Conservation (phyloP, 2,329 filamentous ascomycete genomes). For the Colletotrichum eleusines region DNA sequence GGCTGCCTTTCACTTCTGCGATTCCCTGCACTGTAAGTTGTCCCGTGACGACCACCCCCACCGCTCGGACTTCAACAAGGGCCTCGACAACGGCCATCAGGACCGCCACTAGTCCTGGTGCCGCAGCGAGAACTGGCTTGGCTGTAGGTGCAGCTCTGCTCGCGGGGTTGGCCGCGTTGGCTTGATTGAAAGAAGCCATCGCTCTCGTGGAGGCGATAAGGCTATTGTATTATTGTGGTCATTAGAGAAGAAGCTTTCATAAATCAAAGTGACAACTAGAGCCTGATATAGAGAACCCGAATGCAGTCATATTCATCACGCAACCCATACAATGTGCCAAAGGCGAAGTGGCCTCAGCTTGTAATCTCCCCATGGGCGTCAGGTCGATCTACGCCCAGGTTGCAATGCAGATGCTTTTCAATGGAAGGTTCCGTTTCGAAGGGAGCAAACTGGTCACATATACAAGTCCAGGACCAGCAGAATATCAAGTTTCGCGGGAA, state of each 20-base stretch:
- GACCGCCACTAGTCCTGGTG: slow-evolving; percentile 43
- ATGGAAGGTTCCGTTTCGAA: background rate
- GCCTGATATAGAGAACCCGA: no score
- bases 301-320: background rate
- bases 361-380: background rate
- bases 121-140: slow-evolving; percentile 23
- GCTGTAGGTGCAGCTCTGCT: slow-evolving; percentile 26
- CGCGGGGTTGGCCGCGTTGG: slow-evolving; percentile 29
- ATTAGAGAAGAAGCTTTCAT: background rate
- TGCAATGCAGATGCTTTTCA: background rate
- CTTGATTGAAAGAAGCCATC: background rate
- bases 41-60: slow-evolving; percentile 48
- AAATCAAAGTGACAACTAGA: background rate
- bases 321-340: background rate
- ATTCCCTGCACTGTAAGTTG: slow-evolving; percentile 58
- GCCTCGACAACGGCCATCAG: slow-evolving; percentile 46
- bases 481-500: background rate
- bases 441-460: background rate
- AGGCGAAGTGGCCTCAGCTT: background rate
- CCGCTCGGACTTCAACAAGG: slow-evolving; percentile 42
- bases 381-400: background rate
- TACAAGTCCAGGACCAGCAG: background rate
- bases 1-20: slow-evolving; percentile 55
- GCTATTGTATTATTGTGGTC: background rate
- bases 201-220: background rate